These are phyloP conservation scores for Circinella minor DNA, from an alignment of 371 early-diverging fungal genomes.

Conservation along the genomic window DNA sequence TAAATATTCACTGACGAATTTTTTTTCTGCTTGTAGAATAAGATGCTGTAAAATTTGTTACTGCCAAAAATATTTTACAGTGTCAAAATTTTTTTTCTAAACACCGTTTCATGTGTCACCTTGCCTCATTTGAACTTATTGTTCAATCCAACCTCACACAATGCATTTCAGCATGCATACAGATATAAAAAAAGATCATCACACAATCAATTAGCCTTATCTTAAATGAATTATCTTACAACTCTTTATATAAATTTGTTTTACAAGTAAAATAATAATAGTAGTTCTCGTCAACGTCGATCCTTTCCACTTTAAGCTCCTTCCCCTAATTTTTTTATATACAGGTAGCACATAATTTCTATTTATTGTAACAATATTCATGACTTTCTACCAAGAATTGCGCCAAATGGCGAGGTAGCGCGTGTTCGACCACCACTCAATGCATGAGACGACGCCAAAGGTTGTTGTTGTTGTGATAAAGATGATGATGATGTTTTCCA, in stretches of 20 bases:
- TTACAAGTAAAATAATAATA: too few species aligned
- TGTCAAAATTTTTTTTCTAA: slow-evolving; percentile 3
- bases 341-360: neutral
- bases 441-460: neutral
- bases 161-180: slow-evolving; percentile 4
- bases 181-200: too few species aligned
- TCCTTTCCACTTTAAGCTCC: slow-evolving; percentile 1
- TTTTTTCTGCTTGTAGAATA: too few species aligned
- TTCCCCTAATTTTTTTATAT: neutral
- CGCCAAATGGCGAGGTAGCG: slow-evolving; percentile 4
- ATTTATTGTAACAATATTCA: neutral
- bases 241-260: too few species aligned
- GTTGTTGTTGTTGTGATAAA: neutral
- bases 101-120: slow-evolving; percentile 3
- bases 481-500: slow-evolving; percentile 6
- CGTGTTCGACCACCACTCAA: slow-evolving; percentile 3
- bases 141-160: slow-evolving; percentile 2
- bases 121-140: neutral
- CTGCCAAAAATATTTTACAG: neutral
- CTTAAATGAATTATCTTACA: too few species aligned
- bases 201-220: too few species aligned
- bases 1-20: neutral
- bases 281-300: neutral
- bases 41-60: too few species aligned
- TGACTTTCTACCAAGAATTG: slow-evolving; percentile 2